These are phyloP conservation scores for Blastocrithidia nonstop DNA, from an alignment of 208 protist genomes.

Conservation along the genomic window DNA sequence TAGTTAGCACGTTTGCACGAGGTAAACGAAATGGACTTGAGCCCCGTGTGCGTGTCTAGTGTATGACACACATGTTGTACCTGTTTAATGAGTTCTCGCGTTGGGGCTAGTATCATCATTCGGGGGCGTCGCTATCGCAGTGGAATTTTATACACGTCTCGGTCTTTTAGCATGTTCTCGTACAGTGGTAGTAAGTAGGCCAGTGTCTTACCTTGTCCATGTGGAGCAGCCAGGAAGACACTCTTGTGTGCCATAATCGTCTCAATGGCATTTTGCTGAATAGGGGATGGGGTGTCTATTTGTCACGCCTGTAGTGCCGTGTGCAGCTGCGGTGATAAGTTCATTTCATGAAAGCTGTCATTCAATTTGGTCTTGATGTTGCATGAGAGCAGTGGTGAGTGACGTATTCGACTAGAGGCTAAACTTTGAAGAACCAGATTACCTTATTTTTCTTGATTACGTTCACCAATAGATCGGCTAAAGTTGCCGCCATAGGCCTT, in stretches of 20 bases:
- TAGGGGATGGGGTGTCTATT: constrained; percentile 52
- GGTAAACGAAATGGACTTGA: constrained; percentile 43
- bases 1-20: constrained; percentile 50
- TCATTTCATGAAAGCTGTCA: constrained; percentile 53
- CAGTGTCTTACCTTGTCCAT: constrained; percentile 78
- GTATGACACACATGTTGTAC: constrained; percentile 34
- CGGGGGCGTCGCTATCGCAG: constrained; percentile 69
- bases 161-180: constrained; percentile 77
- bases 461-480: constrained; percentile 49
- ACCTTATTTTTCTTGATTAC: constrained; percentile 25
- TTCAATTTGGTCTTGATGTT: constrained; percentile 46
- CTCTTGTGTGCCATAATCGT: constrained; percentile 44
- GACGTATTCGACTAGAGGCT: constrained; percentile 20
- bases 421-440: constrained; percentile 55
- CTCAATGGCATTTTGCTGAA: constrained; percentile 69
- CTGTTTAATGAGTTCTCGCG: constrained; percentile 54
- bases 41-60: constrained; percentile 36
- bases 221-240: constrained; percentile 63
- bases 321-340: constrained; percentile 23
- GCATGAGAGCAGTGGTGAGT: constrained; percentile 30
- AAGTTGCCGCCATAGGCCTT: constrained; percentile 73
- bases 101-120: constrained; percentile 67
- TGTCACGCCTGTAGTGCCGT: constrained; percentile 17
- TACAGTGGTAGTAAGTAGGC: constrained; percentile 70
- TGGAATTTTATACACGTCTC: constrained; percentile 74